These are phyloP conservation scores for Microdochium nivale DNA, from an alignment of 2,329 filamentous ascomycete genomes.

Conservation along the genomic window DNA sequence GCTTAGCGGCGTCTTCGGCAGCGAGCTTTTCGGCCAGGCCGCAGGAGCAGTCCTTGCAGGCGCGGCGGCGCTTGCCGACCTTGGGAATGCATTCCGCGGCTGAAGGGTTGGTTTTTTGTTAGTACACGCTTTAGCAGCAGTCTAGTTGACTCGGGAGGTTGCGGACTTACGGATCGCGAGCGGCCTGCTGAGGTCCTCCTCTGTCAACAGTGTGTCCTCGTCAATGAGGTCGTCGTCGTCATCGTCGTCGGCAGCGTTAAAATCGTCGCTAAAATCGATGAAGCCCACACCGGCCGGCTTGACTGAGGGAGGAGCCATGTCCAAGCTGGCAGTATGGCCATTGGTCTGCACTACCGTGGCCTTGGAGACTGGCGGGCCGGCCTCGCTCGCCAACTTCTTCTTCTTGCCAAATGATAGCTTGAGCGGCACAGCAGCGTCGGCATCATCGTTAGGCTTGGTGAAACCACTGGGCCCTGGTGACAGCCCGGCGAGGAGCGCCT, in stretches of 20 bases:
- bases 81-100: conserved; percentile 84
- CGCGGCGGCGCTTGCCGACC: conserved; percentile 77
- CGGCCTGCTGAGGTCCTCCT: conserved; percentile 71
- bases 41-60: conserved; percentile 97
- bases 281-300: conserved; percentile 55
- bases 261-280: conserved; percentile 58
- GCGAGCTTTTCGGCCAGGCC: conserved; percentile 79
- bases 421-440: conserved; percentile 47
- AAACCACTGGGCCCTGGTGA: conserved; percentile 57
- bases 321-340: conserved; percentile 23
- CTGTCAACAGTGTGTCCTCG: conserved; percentile 78
- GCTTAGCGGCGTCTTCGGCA: conserved; percentile 69
- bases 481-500: conserved; percentile 78
- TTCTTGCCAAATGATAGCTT: conserved; percentile 57
- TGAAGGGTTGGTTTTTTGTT: conserved; percentile 22
- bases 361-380: conserved; percentile 20
- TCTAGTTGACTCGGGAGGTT: conserved; percentile 1
- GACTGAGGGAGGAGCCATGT: conserved; percentile 25
- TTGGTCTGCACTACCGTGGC: conserved; percentile 27
- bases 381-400: conserved; percentile 32
- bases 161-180: conserved; percentile 69
- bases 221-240: conserved; percentile 79
- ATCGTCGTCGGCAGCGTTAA: conserved; percentile 46
- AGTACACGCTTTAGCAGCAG: neutral
- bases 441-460: conserved; percentile 59